Evolutionary conservation across 176 grass and related monocot species (phyloP), one percentile per base, ranked within the genome.

Genomic region (Puya raimondii): DNA sequence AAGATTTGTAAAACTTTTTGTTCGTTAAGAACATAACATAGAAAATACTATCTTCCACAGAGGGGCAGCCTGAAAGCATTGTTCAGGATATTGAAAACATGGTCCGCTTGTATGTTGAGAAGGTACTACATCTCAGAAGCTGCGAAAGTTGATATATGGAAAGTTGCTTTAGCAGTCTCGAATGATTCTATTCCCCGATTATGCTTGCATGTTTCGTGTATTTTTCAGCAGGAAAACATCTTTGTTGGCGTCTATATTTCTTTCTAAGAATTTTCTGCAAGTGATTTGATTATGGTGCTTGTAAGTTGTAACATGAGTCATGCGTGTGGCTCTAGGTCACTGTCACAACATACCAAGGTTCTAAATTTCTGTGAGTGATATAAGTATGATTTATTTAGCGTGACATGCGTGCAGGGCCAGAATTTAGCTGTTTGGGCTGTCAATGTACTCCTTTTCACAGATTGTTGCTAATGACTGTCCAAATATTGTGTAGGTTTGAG

Each of bases 51-150:
- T 47, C 49, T 82, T 84, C 78, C 87, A 48, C 79, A 96, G 88
- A 92, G 70, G 86, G 92, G 66, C 89, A 97, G 12, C 93, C 89
- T 74, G 86, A 96, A 72, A 92, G 64, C 72, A 92, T 92, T 69
- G 88, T 89, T 56, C 67, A 92, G 79, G 88, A 96, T 68, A 92
- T 96, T 64, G 84, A 96, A 86, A 96, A 63, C 72, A 92, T 96
- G 88, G 93, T 90, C 22, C 79, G 50, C 18, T 81, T 84, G 49
- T 85, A 81, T 72, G 86, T 96, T 81, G 86, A 89, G n/a, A 89
- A 96, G 93, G 93, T 96, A 83, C 49, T 64, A 47, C 72, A 61
- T 48, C 49, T 64, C 2, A 72, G 69, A 51, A 79, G 9, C 49
- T 76, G 53, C 47, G 13, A 47, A 61, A 12, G 53, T 79, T 63